These are phyloP conservation scores for Epithemia pelagica DNA, from an alignment of 108 stramenopile genomes.

Conservation along the genomic window DNA sequence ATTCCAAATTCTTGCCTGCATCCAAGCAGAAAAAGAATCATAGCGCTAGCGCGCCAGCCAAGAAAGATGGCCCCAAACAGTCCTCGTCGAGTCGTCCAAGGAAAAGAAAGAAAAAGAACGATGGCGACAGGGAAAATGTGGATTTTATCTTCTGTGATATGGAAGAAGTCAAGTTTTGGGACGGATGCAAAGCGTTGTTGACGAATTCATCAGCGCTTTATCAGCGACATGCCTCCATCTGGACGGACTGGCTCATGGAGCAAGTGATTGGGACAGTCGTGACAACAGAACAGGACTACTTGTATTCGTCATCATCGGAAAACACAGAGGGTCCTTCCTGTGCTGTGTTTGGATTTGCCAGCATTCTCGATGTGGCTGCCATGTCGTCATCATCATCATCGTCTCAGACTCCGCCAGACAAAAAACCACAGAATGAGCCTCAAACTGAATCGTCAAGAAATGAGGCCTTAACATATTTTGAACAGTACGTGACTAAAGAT, in stretches of 20 bases:
- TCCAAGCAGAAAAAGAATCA: too few relatives aligned
- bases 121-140: constrained; percentile 59
- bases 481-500: constrained; percentile 44
- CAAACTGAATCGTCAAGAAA: too few relatives aligned
- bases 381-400: constrained; percentile 31
- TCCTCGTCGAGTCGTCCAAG: too few relatives aligned
- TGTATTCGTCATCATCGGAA: too few relatives aligned
- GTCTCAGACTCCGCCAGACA: too few relatives aligned
- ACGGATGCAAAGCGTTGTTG: constrained; percentile 67
- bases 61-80: too few relatives aligned
- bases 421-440: too few relatives aligned
- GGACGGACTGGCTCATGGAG: constrained; percentile 69
- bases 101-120: constrained; percentile 28
- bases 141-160: constrained; percentile 82
- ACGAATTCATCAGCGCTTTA: constrained; percentile 37
- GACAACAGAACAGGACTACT: constrained; percentile 46
- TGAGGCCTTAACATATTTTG: constrained; percentile 50
- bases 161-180: constrained; percentile 74
- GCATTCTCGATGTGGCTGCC: constrained; percentile 71
- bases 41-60: too few relatives aligned
- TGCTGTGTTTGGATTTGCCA: constrained; percentile 80
- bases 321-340: too few relatives aligned
- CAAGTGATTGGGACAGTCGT: constrained; percentile 76
- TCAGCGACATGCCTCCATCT: constrained; percentile 49
- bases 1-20: too few relatives aligned